Base-by-base conservation (phyloP, 2,329 filamentous ascomycete species). In the Monilinia polystroma region DNA sequence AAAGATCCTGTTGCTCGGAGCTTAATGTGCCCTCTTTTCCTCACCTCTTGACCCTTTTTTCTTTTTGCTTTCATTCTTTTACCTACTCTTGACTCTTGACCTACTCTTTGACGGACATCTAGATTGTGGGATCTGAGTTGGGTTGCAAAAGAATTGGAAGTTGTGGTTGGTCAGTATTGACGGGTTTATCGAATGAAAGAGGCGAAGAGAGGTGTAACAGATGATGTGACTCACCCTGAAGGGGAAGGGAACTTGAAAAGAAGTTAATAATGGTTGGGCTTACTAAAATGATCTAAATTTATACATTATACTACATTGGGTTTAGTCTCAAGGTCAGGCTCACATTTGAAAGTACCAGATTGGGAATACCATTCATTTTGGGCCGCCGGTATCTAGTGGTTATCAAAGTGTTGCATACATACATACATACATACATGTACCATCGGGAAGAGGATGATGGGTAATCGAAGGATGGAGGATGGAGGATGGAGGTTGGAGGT, bases 201-300 rank as follows among this genome's bases (percentile, higher is more conserved):
- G 63, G 63, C 52, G 29, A 64, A 41, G 43, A 35, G 35, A 63
- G 41, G 43, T 20, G 53, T 35, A 64, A 51, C 53, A 57, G 26
- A 41, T 41, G 63, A 57, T 51, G 63, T 64, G 63, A 64, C 52
- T 64, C 63, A 64, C 57, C 49, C 49, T 43, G 43, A 49, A 49
- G 43, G 47, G 47, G 43, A 49, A 49, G 43, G 47, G 47, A 35
- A 35, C 32, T 35, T 35, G 32, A 5, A 14, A 41, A 41, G 38
- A 41, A 14, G 38, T 14, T 41, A 26, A 35, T 35, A 26, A 59
- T 59, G 57, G 41, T 59, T 59, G 56, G 56, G 56, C 32, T 35
- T 47, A 32, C 41, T 43, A 43, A 35, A 35, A 35, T 7, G 32
- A 35, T 35, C 32, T 35, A 35, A 35, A 35, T 35, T 35, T 35